Evolutionary conservation across 768 basidiomycete genomes (phyloP).

Genomic region (Rhizopogon roseolus): DNA sequence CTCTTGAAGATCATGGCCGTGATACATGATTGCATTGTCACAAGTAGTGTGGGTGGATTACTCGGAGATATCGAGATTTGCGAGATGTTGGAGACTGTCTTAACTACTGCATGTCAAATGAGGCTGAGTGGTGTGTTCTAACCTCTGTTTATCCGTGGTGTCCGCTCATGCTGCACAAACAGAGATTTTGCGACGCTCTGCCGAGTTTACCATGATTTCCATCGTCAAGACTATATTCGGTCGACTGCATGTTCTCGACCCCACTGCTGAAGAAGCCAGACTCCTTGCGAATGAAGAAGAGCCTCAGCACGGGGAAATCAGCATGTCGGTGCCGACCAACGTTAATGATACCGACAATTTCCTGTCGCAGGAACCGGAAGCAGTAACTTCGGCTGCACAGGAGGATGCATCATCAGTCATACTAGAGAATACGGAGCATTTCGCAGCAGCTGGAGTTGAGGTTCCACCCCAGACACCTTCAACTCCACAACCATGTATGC

Average conservation of each 20-base stretch:
- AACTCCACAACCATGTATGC: conserved; percentile 18
- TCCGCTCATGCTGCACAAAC: conserved; percentile 13
- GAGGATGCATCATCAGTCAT: conserved; percentile 10
- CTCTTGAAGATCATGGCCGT: conserved; percentile 88
- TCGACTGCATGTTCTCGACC: conserved; percentile 63
- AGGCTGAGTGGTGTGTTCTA: conserved; percentile 77
- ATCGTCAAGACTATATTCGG: conserved; percentile 81
- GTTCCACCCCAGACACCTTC: conserved; percentile 25
- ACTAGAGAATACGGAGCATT: conserved; percentile 7
- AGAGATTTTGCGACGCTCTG: conserved; percentile 86
- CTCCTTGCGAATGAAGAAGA: conserved; percentile 48
- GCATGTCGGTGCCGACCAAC: conserved; percentile 51
- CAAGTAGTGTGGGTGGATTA: conserved; percentile 53
- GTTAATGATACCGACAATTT: conserved; percentile 18
- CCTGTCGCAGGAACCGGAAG: conserved; percentile 1
- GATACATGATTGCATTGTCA: conserved; percentile 78
- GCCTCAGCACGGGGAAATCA: conserved; percentile 49
- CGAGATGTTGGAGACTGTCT: conserved; percentile 95
- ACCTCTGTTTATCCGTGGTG: conserved; percentile 3
- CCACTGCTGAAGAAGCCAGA: conserved; percentile 64
- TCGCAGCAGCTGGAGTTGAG: conserved; percentile 10
- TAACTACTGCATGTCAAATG: conserved; percentile 97
- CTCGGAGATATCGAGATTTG: conserved; percentile 94
- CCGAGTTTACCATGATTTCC: conserved; percentile 85
- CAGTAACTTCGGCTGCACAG: conserved; percentile 7